phyloP scores from a whole-genome alignment of 768 basidiomycete species.

The Cubamyces sp. region DNA sequence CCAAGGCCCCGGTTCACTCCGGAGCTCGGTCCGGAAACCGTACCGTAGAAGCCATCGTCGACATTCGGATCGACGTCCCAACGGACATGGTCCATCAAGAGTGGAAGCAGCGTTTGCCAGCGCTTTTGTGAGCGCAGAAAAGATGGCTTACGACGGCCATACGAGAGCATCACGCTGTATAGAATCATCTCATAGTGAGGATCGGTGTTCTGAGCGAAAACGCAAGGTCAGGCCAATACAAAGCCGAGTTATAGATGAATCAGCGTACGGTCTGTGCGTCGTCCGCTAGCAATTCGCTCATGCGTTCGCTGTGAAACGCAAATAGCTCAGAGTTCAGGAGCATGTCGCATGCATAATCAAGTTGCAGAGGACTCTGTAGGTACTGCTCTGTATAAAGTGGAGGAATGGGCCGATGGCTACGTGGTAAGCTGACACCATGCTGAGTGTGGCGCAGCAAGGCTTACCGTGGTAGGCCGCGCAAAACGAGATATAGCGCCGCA shows the following conservation, averaged over 20 bases:
- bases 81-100: conserved; percentile 82
- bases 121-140: conserved; percentile 81
- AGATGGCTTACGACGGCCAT: conserved; percentile 68
- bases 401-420: neutral
- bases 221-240: neutral
- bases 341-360: conserved; percentile 80
- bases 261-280: conserved; percentile 66
- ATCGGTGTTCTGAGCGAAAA: conserved; percentile 66
- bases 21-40: conserved; percentile 40
- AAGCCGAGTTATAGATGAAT: neutral
- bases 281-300: conserved; percentile 78
- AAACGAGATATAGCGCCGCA: conserved; percentile 76
- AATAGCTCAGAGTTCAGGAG: conserved; percentile 88
- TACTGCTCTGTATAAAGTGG: conserved; percentile 65
- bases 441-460: conserved; percentile 26
- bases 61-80: conserved; percentile 81
- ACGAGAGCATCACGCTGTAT: conserved; percentile 74
- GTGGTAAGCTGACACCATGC: conserved; percentile 5
- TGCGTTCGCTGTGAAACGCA: conserved; percentile 87
- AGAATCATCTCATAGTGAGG: conserved; percentile 83
- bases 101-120: conserved; percentile 81
- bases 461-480: conserved; percentile 87
- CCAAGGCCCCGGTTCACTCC: conserved; percentile 43
- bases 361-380: conserved; percentile 79
- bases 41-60: conserved; percentile 59